These are phyloP conservation scores for Chaetothyriales sp. DNA, from an alignment of 2,329 filamentous ascomycete genomes.

Conservation along the genomic window DNA sequence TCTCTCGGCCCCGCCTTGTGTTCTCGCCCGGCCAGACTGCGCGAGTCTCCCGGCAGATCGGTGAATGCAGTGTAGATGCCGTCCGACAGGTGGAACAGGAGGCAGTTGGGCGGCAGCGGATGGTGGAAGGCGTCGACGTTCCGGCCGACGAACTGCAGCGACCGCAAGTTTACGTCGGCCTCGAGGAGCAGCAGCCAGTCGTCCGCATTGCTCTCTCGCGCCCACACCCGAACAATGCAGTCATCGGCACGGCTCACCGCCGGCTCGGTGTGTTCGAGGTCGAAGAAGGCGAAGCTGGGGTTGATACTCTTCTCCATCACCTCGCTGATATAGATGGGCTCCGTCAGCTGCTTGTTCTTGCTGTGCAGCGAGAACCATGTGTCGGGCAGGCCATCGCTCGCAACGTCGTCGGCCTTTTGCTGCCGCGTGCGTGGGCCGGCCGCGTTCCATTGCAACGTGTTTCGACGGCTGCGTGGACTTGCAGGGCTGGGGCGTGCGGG, in stretches of 20 bases:
- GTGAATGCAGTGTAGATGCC: slow-evolving; percentile 67
- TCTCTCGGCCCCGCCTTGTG: slow-evolving; percentile 5
- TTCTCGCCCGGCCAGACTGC: background rate
- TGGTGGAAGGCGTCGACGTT: slow-evolving; percentile 51
- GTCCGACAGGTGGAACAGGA: slow-evolving; percentile 74
- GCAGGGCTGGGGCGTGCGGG: background rate
- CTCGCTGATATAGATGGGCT: slow-evolving; percentile 86
- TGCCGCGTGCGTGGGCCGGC: slow-evolving; percentile 51
- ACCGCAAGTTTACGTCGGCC: slow-evolving; percentile 55
- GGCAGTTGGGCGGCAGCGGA: slow-evolving; percentile 64
- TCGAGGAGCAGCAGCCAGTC: slow-evolving; percentile 56
- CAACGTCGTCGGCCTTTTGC: slow-evolving; percentile 59
- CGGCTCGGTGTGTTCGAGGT: slow-evolving; percentile 52
- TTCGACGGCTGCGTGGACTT: slow-evolving; percentile 32
- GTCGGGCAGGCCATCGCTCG: slow-evolving; percentile 62
- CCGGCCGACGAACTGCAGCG: slow-evolving; percentile 65
- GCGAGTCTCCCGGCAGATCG: slow-evolving; percentile 44
- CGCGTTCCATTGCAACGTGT: slow-evolving; percentile 50
- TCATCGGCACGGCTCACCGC: slow-evolving; percentile 51
- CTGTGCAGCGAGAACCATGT: slow-evolving; percentile 79
- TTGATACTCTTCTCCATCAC: slow-evolving; percentile 69
- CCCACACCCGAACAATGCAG: slow-evolving; percentile 63
- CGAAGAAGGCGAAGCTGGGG: slow-evolving; percentile 77
- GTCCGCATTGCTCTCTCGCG: slow-evolving; percentile 34
- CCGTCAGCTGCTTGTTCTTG: slow-evolving; percentile 36